These are phyloP conservation scores for Dictyostelium gargantuum DNA, from an alignment of 208 protist genomes.

Conservation along the genomic window DNA sequence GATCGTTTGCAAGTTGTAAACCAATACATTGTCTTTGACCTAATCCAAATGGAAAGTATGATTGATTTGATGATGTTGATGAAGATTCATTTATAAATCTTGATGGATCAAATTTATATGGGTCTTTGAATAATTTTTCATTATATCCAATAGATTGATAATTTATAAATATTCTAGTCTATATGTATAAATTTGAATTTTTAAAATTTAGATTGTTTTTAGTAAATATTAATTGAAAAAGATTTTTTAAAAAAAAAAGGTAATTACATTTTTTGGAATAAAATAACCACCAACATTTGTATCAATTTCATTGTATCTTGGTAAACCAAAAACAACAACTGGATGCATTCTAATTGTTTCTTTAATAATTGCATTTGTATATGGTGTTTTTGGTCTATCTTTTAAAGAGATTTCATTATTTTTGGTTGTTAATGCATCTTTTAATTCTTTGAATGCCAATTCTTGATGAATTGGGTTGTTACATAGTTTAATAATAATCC, in stretches of 20 bases:
- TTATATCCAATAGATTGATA: background rate
- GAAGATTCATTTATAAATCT: background rate
- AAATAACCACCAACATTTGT: background rate
- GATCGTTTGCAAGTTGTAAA: background rate
- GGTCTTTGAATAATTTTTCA: background rate
- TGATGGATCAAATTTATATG: background rate
- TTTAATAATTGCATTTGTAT: constrained; percentile 3
- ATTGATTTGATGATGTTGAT: background rate
- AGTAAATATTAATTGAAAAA: too few species aligned
- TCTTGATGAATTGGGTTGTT: constrained; percentile 21
- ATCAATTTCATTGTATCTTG: background rate
- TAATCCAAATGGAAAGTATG: background rate
- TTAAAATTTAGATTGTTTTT: too few species aligned
- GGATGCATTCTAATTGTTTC: constrained; percentile 16
- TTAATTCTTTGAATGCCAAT: background rate
- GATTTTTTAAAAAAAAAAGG: background rate
- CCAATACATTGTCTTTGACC: background rate
- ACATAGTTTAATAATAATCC: background rate
- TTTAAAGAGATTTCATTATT: background rate
- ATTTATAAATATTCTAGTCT: background rate
- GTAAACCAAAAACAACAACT: constrained; percentile 3
- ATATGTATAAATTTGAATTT: background rate
- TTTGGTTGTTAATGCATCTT: background rate
- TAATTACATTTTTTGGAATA: background rate
- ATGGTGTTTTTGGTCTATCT: constrained; percentile 7